Evolutionary conservation across 2,329 filamentous ascomycete genomes (phyloP).

Genomic region (Diplodia seriata): DNA sequence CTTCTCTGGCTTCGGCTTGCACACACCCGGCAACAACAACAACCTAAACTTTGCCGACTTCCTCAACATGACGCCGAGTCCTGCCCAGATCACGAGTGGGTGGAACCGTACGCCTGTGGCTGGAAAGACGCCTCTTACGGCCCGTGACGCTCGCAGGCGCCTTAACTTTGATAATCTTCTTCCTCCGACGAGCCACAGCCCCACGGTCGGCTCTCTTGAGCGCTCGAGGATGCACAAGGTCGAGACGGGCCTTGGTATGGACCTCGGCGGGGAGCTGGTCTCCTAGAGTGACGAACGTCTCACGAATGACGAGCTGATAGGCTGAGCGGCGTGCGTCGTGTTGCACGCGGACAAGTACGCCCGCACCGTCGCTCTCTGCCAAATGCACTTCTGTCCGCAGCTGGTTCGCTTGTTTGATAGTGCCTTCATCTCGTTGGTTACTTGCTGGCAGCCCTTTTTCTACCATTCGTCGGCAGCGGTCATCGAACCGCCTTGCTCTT

Average conservation of each 20-base stretch:
- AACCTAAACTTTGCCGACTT: slow-evolving; percentile 95
- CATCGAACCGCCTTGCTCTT: background rate
- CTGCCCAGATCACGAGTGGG: slow-evolving; percentile 74
- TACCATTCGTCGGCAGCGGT: slow-evolving; percentile 9
- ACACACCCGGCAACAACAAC: slow-evolving; percentile 76
- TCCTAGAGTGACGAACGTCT: slow-evolving; percentile 46
- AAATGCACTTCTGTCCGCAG: background rate
- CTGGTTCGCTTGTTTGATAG: slow-evolving; percentile 22
- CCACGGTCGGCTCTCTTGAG: slow-evolving; percentile 44
- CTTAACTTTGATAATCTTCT: slow-evolving; percentile 83
- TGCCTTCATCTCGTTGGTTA: slow-evolving; percentile 14
- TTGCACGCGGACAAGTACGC: slow-evolving; percentile 21
- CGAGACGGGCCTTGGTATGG: slow-evolving; percentile 64
- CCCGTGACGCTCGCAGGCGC: slow-evolving; percentile 73
- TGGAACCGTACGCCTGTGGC: slow-evolving; percentile 70
- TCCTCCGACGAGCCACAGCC: slow-evolving; percentile 59
- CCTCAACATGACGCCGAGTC: slow-evolving; percentile 95
- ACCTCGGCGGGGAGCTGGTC: slow-evolving; percentile 69
- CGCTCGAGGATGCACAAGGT: slow-evolving; percentile 51
- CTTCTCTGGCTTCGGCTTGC: slow-evolving; percentile 68
- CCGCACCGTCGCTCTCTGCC: slow-evolving; percentile 5
- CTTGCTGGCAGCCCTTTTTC: slow-evolving; percentile 13
- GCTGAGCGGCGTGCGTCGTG: slow-evolving; percentile 12
- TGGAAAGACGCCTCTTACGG: slow-evolving; percentile 72
- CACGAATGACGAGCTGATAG: slow-evolving; percentile 33